Percentiles rank a stretch among this genome's conserved stretches.
phyloP scores from a whole-genome alignment of 306 rosid species.

The Cicer yamashitae region DNA sequence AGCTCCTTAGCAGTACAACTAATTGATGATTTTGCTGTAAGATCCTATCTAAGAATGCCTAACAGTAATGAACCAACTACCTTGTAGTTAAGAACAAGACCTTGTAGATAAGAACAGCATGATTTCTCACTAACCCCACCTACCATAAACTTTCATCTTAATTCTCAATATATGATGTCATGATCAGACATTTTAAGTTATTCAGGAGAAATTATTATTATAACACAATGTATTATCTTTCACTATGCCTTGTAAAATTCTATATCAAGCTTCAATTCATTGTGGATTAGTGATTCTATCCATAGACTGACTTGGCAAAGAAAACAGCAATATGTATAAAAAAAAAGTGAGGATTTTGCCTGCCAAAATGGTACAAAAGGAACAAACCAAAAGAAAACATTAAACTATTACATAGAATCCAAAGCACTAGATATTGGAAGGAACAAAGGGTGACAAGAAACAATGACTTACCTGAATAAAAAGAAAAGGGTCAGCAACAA shows the following conservation, averaged over 20 bases:
- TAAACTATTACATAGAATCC: slow-evolving; percentile 39
- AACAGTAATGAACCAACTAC: not conserved
- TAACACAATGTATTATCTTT: not conserved
- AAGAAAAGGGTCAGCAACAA: slow-evolving; percentile 98
- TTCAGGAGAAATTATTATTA: not conserved
- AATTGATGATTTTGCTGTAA: slow-evolving; percentile 3
- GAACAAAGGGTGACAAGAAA: slow-evolving; percentile 31
- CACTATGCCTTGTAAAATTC: slow-evolving; percentile 23
- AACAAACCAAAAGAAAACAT: slow-evolving; percentile 22
- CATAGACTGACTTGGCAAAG: slow-evolving; percentile 37
- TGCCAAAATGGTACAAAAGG: slow-evolving; percentile 14
- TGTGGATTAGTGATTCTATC: slow-evolving; percentile 22
- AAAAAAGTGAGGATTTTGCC: slow-evolving; percentile 23
- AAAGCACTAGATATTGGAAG: slow-evolving; percentile 32
- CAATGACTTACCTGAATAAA: slow-evolving; percentile 69
- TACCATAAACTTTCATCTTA: not conserved
- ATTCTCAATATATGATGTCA: not conserved
- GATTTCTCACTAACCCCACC: slow-evolving; percentile 10
- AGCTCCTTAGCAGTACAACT: not conserved
- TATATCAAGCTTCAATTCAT: slow-evolving; percentile 5
- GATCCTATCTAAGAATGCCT: not conserved
- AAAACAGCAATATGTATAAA: not conserved
- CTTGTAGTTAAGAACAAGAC: slow-evolving; percentile 27
- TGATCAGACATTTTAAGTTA: not conserved
- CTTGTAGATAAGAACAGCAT: slow-evolving; percentile 34